Evolutionary conservation across 2,329 filamentous ascomycete genomes (phyloP).

Genomic region (Dactylonectria estremocensis): DNA sequence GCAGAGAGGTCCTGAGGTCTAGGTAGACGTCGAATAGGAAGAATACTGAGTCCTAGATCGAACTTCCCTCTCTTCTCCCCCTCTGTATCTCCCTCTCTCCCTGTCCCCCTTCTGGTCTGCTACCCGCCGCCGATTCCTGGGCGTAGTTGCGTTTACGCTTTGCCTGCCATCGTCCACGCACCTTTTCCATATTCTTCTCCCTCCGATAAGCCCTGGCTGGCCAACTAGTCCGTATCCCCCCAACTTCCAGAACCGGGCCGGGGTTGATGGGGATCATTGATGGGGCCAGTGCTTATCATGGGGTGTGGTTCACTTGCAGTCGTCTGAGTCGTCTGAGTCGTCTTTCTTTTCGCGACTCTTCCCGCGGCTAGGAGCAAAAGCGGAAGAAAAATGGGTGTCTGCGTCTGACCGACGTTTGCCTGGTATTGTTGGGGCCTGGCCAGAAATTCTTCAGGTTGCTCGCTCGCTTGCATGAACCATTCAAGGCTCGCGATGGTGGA

Average conservation of each 20-base stretch:
- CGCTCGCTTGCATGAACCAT: not conserved
- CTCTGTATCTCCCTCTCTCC: not conserved
- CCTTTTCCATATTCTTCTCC: not conserved
- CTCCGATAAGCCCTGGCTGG: slow-evolving; percentile 2
- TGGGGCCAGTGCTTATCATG: slow-evolving; percentile 6
- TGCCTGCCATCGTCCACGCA: not conserved
- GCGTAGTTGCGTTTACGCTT: not conserved
- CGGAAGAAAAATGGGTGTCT: not conserved
- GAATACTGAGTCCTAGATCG: not conserved
- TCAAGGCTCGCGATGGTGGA: slow-evolving; percentile 36
- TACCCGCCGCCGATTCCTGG: not conserved
- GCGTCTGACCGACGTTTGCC: not conserved
- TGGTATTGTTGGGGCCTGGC: not conserved
- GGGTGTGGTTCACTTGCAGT: slow-evolving; percentile 2
- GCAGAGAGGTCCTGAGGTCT: no score
- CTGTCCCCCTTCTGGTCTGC: not conserved
- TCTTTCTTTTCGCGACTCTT: not conserved
- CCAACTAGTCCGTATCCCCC: not conserved
- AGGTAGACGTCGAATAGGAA: not conserved
- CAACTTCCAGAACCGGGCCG: slow-evolving; percentile 1
- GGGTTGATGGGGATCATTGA: not conserved
- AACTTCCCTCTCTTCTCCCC: not conserved
- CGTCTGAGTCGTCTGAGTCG: not conserved
- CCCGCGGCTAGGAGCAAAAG: slow-evolving; percentile 5
- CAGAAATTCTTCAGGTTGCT: not conserved